Conservation (phyloP, 164 flowering plant species). For the Pachysandra terminalis region DNA sequence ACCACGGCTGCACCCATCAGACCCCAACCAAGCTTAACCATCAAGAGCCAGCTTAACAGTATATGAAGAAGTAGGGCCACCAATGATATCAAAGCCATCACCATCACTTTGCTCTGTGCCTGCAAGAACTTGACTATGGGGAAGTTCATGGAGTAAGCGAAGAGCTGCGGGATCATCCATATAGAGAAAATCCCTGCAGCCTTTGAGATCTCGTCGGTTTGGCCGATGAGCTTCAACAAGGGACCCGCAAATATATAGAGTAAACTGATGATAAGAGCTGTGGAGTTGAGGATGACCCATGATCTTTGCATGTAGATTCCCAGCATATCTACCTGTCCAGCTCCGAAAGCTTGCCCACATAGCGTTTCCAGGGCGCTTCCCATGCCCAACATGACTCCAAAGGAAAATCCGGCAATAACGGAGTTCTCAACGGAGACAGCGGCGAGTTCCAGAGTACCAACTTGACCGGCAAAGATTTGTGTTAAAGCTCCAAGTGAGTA, state of each 20-base stretch:
- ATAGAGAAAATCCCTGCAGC: slow-evolving; percentile 58
- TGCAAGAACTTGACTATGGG: slow-evolving; percentile 69
- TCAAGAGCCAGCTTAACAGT: slow-evolving; percentile 55
- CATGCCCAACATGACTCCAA: slow-evolving; percentile 76
- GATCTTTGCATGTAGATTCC: slow-evolving; percentile 89
- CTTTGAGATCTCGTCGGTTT: slow-evolving; percentile 40
- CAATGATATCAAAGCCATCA: slow-evolving; percentile 52
- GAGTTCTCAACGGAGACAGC: slow-evolving; percentile 72
- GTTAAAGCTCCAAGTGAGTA: slow-evolving; percentile 76
- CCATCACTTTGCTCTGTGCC: slow-evolving; percentile 68
- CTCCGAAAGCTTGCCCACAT: slow-evolving; percentile 88
- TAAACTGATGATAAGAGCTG: slow-evolving; percentile 29
- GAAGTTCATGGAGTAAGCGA: slow-evolving; percentile 61
- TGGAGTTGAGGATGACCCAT: slow-evolving; percentile 63
- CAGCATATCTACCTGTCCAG: slow-evolving; percentile 64
- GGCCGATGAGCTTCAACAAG: slow-evolving; percentile 44
- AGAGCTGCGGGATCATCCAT: slow-evolving; percentile 71
- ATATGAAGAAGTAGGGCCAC: slow-evolving; percentile 46
- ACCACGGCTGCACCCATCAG: slow-evolving; percentile 70
- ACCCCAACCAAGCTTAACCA: slow-evolving; percentile 66
- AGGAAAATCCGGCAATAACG: slow-evolving; percentile 66
- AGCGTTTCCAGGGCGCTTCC: slow-evolving; percentile 87
- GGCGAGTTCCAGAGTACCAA: slow-evolving; percentile 62
- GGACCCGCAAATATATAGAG: slow-evolving; percentile 51
- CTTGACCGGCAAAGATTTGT: slow-evolving; percentile 66